Evolutionary conservation across 345 rosid species (phyloP).

Genomic region (Gossypium anomalum): DNA sequence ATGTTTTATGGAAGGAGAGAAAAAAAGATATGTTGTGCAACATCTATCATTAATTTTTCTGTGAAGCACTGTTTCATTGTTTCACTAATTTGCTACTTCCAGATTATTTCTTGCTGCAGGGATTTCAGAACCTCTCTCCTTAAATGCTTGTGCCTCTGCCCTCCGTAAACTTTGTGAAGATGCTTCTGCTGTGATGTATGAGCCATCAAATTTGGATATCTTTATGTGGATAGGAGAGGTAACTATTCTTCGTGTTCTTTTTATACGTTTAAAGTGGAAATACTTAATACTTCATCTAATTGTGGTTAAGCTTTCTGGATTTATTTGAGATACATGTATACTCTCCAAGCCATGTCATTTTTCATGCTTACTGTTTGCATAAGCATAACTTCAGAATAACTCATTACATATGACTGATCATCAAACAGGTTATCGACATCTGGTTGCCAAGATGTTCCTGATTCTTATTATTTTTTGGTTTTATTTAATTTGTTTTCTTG

Average conservation of each 20-base stretch:
- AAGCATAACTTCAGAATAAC: neutral
- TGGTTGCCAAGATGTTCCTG: neutral
- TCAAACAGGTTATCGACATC: neutral
- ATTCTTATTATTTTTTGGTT: neutral
- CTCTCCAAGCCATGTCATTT: neutral
- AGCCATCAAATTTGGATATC: constrained; percentile 82
- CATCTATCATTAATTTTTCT: neutral
- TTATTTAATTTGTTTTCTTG: neutral
- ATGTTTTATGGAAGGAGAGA: neutral
- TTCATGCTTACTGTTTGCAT: neutral
- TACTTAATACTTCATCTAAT: neutral
- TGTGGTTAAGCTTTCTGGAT: neutral
- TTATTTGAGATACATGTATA: neutral
- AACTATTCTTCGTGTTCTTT: constrained; percentile 15
- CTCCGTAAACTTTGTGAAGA: constrained; percentile 92
- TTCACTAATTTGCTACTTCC: constrained; percentile 51
- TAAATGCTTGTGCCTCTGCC: constrained; percentile 80
- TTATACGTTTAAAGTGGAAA: neutral
- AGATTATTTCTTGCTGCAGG: constrained; percentile 96
- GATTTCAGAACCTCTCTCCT: constrained; percentile 65
- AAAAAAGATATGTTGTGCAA: neutral
- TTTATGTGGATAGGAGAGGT: constrained; percentile 95
- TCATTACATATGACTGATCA: neutral
- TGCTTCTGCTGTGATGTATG: constrained; percentile 58
- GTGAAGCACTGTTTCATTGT: constrained; percentile 17